These are phyloP conservation scores for Ophiosphaerella narmari DNA, from an alignment of 2,329 filamentous ascomycete species.

Conservation along the genomic window DNA sequence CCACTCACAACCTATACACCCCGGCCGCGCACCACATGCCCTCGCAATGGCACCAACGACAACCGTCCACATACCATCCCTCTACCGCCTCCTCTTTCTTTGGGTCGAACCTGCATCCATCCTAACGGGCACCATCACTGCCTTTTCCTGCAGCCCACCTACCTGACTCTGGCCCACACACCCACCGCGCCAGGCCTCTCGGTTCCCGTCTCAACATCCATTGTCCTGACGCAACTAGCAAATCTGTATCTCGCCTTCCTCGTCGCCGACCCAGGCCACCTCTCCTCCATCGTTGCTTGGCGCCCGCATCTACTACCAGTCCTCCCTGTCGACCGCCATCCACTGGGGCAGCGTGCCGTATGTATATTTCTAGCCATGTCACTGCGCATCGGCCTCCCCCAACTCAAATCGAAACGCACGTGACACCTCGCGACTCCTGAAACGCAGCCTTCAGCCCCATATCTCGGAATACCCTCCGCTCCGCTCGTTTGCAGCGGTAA, in stretches of 20 bases:
- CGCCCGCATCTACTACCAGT: slow-evolving; percentile 65
- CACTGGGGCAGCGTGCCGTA: slow-evolving; percentile 72
- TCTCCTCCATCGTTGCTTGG: slow-evolving; percentile 70
- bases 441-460: no score
- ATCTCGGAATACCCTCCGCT: no score
- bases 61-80: slow-evolving; percentile 56
- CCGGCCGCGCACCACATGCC: slow-evolving; percentile 1
- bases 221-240: slow-evolving; percentile 74
- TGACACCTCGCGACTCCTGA: slow-evolving; percentile 2
- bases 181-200: slow-evolving; percentile 52
- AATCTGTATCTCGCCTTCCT: slow-evolving; percentile 76
- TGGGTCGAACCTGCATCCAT: slow-evolving; percentile 67
- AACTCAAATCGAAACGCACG: slow-evolving; percentile 10
- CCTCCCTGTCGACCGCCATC: slow-evolving; percentile 67
- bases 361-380: slow-evolving; percentile 60
- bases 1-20: background rate
- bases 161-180: slow-evolving; percentile 68
- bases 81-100: slow-evolving; percentile 76
- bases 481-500: background rate
- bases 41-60: slow-evolving; percentile 25
- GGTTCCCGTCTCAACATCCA: slow-evolving; percentile 64
- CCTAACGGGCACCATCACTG: slow-evolving; percentile 58
- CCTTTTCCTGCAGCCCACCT: slow-evolving; percentile 58
- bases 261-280: slow-evolving; percentile 76
- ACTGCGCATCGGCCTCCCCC: slow-evolving; percentile 30